Evolutionary conservation across 139 green algal genomes (phyloP), one percentile per base, ranked within the genome.

Genomic region (Chlamydomonas sp.): DNA sequence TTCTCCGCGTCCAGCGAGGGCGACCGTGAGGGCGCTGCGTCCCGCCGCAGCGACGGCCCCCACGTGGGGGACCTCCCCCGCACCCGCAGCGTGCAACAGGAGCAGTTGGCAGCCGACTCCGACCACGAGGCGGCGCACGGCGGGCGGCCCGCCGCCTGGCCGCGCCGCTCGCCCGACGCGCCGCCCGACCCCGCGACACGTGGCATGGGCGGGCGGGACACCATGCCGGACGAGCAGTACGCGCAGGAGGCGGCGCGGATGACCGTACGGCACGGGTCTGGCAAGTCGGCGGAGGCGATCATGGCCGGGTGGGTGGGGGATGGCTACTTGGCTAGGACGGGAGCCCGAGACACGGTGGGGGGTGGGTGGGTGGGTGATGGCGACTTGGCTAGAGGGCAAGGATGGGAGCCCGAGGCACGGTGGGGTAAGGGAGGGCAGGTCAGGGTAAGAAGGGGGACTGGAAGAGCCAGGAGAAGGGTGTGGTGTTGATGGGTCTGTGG

Each of bases 131-230:
- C 31, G 31, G 31, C 31, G 31, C 31, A 49, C 31, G 31, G 31
- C 18, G 80, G 69, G 69, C 57, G 69, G 16, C 69, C 69, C 7
- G 81, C 69, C 9, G 81, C 69, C 15, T 74, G 83, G 73, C 83
- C 83, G 6, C 59, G 62, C 4, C 72, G 83, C 31, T 67, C 62
- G 7, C 83, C 83, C 3, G 83, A 87, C 71, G 83, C 83, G 59
- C 83, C 83, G 62, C 72, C 83, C 16, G 83, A 87, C 72, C 83
- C 83, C 62, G 73, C 83, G 61, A 87, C 83, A n/a, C 83, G 83
- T 49, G 31, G 31, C 60, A 77, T 8, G 1, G 83, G 83, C 74
- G 83, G 83, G 31, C 83, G 83, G 20, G 83, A 87, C n/a, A 87
- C 83, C 5, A 81, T 81, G 73, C 31, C 62, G 17, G 73, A 80